Percentiles rank a stretch among this genome's conserved stretches.
Evolutionary conservation across 2,329 filamentous ascomycete species (phyloP).

Genomic region (Pyricularia pennisetigena): DNA sequence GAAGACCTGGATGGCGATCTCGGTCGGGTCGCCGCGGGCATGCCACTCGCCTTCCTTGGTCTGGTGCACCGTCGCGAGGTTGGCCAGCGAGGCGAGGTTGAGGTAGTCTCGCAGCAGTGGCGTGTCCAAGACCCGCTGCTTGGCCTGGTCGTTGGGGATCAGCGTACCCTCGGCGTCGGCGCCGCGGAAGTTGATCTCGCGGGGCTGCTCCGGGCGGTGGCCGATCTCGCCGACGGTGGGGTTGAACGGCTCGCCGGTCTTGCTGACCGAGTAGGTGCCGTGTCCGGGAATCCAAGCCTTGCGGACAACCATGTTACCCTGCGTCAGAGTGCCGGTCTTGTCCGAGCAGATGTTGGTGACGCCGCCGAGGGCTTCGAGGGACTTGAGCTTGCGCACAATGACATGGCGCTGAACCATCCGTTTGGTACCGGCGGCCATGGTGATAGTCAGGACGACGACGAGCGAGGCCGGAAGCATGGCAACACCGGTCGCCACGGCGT

Average conservation of each 20-base stretch:
- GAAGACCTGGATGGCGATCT: conserved; percentile 60
- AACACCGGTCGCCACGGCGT: conserved; percentile 48
- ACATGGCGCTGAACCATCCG: conserved; percentile 34
- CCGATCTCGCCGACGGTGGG: conserved; percentile 5
- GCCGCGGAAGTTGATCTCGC: conserved; percentile 17
- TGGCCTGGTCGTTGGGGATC: not conserved
- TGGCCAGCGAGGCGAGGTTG: conserved; percentile 48
- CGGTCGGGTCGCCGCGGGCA: conserved; percentile 51
- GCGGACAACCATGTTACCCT: conserved; percentile 50
- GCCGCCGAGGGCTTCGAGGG: conserved; percentile 43
- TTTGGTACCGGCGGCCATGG: conserved; percentile 51
- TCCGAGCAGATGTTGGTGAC: conserved; percentile 48
- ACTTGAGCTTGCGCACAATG: conserved; percentile 46
- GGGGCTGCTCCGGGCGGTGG: conserved; percentile 5
- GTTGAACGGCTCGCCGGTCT: conserved; percentile 25
- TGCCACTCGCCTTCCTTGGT: conserved; percentile 36
- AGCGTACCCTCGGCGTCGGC: not conserved
- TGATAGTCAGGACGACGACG: conserved; percentile 57
- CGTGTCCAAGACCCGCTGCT: not conserved
- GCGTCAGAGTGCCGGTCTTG: conserved; percentile 55
- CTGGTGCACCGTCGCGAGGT: conserved; percentile 45
- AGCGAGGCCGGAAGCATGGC: conserved; percentile 54
- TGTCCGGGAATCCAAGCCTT: conserved; percentile 50
- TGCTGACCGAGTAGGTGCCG: conserved; percentile 43
- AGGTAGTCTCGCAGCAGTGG: conserved; percentile 15